Conservation (phyloP, 345 rosid species). For the Syzygium oleosum region DNA sequence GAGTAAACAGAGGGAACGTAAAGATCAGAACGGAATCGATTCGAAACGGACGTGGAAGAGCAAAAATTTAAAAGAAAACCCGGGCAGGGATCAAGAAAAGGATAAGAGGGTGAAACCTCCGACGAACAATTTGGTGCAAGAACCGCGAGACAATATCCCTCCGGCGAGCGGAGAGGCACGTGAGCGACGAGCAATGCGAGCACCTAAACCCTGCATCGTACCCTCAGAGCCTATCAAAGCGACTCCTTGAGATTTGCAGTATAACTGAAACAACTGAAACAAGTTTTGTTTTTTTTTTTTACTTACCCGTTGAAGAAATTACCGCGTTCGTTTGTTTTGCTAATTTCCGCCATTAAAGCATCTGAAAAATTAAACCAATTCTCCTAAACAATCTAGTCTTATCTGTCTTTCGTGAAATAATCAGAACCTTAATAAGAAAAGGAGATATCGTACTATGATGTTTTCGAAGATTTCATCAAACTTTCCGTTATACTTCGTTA, state of each 20-base stretch:
- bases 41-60: background rate
- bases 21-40: background rate
- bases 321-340: background rate
- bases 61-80: background rate
- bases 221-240: background rate
- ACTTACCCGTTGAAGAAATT: background rate
- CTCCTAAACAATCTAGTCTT: background rate
- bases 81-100: background rate
- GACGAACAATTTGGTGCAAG: slow-evolving; percentile 39
- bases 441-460: background rate
- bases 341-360: background rate
- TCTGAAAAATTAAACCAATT: background rate
- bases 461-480: accelerated
- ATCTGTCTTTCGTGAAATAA: background rate
- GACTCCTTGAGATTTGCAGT: background rate
- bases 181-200: background rate
- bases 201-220: background rate
- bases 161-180: background rate
- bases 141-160: slow-evolving; percentile 6
- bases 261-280: background rate
- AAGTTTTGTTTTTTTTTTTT: background rate
- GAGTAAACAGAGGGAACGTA: background rate
- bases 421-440: background rate
- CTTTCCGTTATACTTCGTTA: accelerated
- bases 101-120: slow-evolving; percentile 30